phyloP scores from a whole-genome alignment of 345 rosid genomes.

The Populus nigra region DNA sequence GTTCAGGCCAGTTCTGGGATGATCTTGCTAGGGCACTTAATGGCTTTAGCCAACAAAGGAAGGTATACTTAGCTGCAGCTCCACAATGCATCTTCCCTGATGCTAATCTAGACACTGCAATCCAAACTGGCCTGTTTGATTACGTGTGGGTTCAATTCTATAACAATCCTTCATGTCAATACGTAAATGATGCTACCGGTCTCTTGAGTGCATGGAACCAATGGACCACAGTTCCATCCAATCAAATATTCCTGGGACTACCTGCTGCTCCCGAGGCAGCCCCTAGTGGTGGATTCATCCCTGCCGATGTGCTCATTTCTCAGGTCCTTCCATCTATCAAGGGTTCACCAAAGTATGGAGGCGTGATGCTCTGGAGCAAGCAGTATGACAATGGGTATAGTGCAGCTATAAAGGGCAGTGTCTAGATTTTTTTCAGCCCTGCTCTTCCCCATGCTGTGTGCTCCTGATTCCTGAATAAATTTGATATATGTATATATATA shows the following conservation, averaged over 20 bases:
- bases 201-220: conserved; percentile 13
- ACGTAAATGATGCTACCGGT: not conserved
- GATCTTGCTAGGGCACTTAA: conserved; percentile 9
- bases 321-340: conserved; percentile 23
- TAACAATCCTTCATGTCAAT: conserved; percentile 12
- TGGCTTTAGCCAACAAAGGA: not conserved
- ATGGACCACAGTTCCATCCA: conserved; percentile 1
- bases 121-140: conserved; percentile 10
- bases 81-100: conserved; percentile 23
- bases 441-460: not conserved
- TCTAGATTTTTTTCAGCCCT: not conserved
- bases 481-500: no score
- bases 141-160: conserved; percentile 25
- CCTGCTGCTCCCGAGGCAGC: conserved; percentile 18
- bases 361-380: conserved; percentile 26
- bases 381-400: conserved; percentile 21
- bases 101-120: not conserved
- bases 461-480: no score
- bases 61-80: conserved; percentile 16
- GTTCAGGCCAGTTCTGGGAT: conserved; percentile 11
- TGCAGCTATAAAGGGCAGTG: conserved; percentile 8
- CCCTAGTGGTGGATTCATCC: conserved; percentile 13
- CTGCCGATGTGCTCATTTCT: conserved; percentile 10
- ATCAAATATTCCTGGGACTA: conserved; percentile 14
- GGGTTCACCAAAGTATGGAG: conserved; percentile 16